Evolutionary conservation across 306 rosid species (phyloP).

Genomic region (Psophocarpus tetragonolobus): DNA sequence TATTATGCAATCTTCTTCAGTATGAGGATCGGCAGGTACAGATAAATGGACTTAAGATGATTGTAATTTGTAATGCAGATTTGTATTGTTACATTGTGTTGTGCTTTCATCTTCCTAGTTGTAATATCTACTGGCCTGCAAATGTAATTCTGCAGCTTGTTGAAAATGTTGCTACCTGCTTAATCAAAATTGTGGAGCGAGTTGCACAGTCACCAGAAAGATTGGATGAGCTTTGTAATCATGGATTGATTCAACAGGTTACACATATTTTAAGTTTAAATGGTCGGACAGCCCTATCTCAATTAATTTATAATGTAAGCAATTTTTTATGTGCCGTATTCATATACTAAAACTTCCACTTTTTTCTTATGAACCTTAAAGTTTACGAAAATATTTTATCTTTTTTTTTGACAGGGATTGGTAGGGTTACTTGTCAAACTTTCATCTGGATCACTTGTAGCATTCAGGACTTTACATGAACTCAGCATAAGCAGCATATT

Average conservation of each 20-base stretch:
- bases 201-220: slow-evolving; percentile 64
- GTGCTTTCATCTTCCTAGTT: slow-evolving; percentile 2
- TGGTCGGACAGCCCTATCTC: slow-evolving; percentile 65
- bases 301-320: slow-evolving; percentile 67
- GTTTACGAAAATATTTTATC: slow-evolving; percentile 33
- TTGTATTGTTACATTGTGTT: not conserved
- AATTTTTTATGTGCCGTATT: not conserved
- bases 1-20: slow-evolving; percentile 89
- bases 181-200: slow-evolving; percentile 76
- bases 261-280: slow-evolving; percentile 66
- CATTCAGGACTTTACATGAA: slow-evolving; percentile 78
- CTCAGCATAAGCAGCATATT: slow-evolving; percentile 72
- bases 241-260: slow-evolving; percentile 75
- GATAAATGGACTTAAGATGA: slow-evolving; percentile 13
- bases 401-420: slow-evolving; percentile 69
- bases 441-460: slow-evolving; percentile 78
- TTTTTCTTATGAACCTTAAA: slow-evolving; percentile 26
- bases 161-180: slow-evolving; percentile 81
- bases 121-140: slow-evolving; percentile 28
- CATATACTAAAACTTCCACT: slow-evolving; percentile 9
- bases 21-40: slow-evolving; percentile 91
- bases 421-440: slow-evolving; percentile 82
- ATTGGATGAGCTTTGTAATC: slow-evolving; percentile 88
- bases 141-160: slow-evolving; percentile 69
- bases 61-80: slow-evolving; percentile 2